These are phyloP conservation scores for Begonia fuchsioides DNA, from an alignment of 306 rosid species.

Conservation along the genomic window DNA sequence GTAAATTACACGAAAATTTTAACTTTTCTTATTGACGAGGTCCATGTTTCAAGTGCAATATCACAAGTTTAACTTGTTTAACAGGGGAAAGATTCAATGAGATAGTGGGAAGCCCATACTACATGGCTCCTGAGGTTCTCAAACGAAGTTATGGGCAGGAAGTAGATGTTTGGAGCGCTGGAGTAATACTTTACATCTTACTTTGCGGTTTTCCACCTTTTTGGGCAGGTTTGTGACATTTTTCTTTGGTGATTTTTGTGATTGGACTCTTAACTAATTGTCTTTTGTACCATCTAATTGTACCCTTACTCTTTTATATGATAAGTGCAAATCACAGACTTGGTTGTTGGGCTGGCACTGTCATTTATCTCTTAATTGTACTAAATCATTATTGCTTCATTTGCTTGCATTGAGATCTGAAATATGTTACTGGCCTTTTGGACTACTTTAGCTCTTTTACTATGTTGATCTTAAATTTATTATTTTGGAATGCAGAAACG, in stretches of 20 bases:
- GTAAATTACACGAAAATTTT: constrained; percentile 4
- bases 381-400: no score
- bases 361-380: no score
- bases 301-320: no score
- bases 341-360: no score
- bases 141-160: constrained; percentile 73
- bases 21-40: background rate
- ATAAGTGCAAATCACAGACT: no score
- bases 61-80: background rate
- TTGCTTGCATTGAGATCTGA: no score
- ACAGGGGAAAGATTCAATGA: constrained; percentile 35
- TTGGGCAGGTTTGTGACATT: constrained; percentile 67
- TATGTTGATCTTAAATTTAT: no score
- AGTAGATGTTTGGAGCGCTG: constrained; percentile 87
- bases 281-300: no score
- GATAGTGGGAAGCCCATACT: constrained; percentile 77
- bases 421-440: no score
- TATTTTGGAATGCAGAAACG: constrained; percentile 9
- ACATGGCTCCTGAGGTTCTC: constrained; percentile 85
- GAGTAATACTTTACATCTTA: constrained; percentile 69
- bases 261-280: no score
- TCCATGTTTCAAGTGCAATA: background rate
- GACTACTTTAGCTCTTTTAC: no score
- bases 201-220: constrained; percentile 81
- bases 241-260: no score